Conservation (phyloP, 768 basidiomycete species). For the Lactarius sp. region DNA sequence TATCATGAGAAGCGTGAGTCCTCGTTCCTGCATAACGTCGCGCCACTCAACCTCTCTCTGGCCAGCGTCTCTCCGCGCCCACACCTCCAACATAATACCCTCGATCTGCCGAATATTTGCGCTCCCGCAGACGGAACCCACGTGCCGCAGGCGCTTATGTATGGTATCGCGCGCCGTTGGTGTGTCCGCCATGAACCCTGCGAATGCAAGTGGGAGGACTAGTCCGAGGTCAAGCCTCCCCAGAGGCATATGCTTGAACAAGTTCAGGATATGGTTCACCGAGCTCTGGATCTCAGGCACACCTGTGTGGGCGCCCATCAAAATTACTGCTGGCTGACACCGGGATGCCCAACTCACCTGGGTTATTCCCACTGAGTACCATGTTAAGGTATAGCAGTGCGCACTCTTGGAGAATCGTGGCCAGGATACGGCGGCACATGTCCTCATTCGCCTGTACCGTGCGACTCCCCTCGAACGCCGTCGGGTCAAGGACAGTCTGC, state of each 20-base stretch:
- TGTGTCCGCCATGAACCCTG: slow-evolving; percentile 20
- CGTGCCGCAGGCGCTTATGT: slow-evolving; percentile 19
- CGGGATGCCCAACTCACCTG: slow-evolving; percentile 19
- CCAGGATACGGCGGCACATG: slow-evolving; percentile 24
- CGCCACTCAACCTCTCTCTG: slow-evolving; percentile 23
- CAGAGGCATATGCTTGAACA: slow-evolving; percentile 21
- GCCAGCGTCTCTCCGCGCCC: slow-evolving; percentile 22
- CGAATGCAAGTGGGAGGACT: slow-evolving; percentile 22
- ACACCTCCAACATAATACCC: slow-evolving; percentile 21
- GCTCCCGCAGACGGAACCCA: slow-evolving; percentile 12
- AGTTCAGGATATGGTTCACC: slow-evolving; percentile 19
- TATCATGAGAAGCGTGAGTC: slow-evolving; percentile 25
- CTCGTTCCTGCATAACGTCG: slow-evolving; percentile 26
- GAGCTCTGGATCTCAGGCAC: slow-evolving; percentile 25
- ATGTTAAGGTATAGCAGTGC: slow-evolving; percentile 26
- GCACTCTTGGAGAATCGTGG: slow-evolving; percentile 23
- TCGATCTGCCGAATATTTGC: slow-evolving; percentile 23
- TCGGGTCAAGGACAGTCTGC: slow-evolving; percentile 36
- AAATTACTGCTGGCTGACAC: neutral
- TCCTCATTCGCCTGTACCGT: slow-evolving; percentile 8
- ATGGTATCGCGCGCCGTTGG: slow-evolving; percentile 18
- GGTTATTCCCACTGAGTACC: slow-evolving; percentile 24
- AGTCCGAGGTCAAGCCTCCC: slow-evolving; percentile 22
- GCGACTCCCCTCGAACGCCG: slow-evolving; percentile 37
- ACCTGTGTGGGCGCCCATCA: slow-evolving; percentile 20